These are phyloP conservation scores for Trametes maxima DNA, from an alignment of 768 basidiomycete genomes.

Conservation along the genomic window DNA sequence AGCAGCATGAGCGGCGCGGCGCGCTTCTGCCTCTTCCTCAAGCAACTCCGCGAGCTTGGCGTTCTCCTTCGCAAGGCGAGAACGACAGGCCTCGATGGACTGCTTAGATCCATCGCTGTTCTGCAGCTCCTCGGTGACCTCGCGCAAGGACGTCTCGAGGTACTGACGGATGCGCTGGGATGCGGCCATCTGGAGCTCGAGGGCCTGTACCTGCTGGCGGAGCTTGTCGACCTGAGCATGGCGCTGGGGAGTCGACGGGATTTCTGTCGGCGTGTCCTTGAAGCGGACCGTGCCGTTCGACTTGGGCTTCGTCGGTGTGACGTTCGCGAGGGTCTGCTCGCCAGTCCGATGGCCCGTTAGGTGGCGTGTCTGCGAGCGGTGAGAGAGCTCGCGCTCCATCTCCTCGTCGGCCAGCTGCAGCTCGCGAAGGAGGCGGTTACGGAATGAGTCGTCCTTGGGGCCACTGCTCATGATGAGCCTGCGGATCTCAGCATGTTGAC, in stretches of 20 bases:
- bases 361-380: slow-evolving; percentile 34
- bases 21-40: slow-evolving; percentile 65
- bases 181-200: slow-evolving; percentile 69
- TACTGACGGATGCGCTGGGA: slow-evolving; percentile 69
- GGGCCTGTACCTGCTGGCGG: slow-evolving; percentile 64
- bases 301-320: slow-evolving; percentile 50
- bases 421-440: slow-evolving; percentile 61
- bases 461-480: slow-evolving; percentile 60
- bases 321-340: slow-evolving; percentile 38
- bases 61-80: slow-evolving; percentile 61
- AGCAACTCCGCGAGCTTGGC: slow-evolving; percentile 54
- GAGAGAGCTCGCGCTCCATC: slow-evolving; percentile 52
- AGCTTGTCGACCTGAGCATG: slow-evolving; percentile 50
- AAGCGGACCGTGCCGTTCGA: slow-evolving; percentile 39
- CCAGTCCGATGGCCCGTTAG: slow-evolving; percentile 26
- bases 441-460: slow-evolving; percentile 63
- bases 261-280: slow-evolving; percentile 39
- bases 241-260: slow-evolving; percentile 45
- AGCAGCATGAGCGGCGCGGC: slow-evolving; percentile 59
- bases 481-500: slow-evolving; percentile 73
- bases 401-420: slow-evolving; percentile 63
- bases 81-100: slow-evolving; percentile 57
- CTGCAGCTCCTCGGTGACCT: slow-evolving; percentile 62
- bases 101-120: slow-evolving; percentile 67
- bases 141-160: slow-evolving; percentile 59